Conservation (phyloP, 306 rosid genomes). For the Castanea mollissima region DNA sequence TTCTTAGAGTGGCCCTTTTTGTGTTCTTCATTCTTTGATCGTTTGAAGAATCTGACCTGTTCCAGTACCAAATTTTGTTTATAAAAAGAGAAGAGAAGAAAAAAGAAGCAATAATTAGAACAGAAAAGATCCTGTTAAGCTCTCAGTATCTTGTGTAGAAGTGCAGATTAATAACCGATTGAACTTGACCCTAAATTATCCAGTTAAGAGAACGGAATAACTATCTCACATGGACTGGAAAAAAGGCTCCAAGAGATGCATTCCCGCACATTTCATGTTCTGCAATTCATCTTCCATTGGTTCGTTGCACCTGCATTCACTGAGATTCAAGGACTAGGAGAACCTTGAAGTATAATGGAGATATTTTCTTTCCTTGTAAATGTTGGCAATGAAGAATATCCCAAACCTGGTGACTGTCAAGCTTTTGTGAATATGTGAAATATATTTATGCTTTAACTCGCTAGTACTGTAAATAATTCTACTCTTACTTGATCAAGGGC, state of each 20-base stretch:
- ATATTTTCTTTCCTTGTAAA: slow-evolving; percentile 10
- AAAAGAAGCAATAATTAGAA: neutral
- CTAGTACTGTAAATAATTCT: slow-evolving; percentile 5
- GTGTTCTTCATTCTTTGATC: neutral
- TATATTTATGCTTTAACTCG: slow-evolving; percentile 1
- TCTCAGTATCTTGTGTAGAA: neutral
- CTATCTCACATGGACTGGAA: neutral
- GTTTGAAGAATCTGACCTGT: neutral
- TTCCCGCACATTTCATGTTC: slow-evolving; percentile 2
- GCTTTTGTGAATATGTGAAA: slow-evolving; percentile 23
- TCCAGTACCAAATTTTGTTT: slow-evolving; percentile 1
- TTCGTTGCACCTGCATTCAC: neutral
- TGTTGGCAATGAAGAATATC: neutral
- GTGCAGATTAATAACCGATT: neutral
- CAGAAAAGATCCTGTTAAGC: neutral
- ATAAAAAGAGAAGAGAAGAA: neutral
- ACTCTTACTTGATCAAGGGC: neutral
- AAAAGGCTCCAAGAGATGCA: neutral
- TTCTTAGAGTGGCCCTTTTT: slow-evolving; percentile 15
- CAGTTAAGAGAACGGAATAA: neutral
- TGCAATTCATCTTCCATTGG: neutral
- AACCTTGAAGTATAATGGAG: neutral
- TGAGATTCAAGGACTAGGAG: neutral
- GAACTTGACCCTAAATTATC: neutral
- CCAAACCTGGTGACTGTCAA: too few relatives aligned